Base-by-base conservation (phyloP, 2,329 filamentous ascomycete species). In the Fusarium mundagurra region DNA sequence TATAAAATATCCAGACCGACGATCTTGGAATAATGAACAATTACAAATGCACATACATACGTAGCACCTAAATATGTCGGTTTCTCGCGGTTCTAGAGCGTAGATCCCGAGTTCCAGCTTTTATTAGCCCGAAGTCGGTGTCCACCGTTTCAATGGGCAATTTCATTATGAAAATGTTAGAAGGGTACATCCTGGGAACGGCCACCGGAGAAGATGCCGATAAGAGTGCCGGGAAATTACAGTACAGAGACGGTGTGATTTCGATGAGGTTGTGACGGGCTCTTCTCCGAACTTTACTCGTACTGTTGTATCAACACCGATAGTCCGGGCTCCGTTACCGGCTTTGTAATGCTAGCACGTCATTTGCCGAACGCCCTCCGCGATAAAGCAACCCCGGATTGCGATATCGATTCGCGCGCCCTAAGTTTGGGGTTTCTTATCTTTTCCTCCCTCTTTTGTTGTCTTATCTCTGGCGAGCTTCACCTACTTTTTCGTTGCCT, bases 311-410 rank as follows among this genome's bases (percentile, higher is more conserved):
- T 73, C 34, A 59, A 31, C 59, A 54, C 74, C 76, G 74, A 78
- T 73, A 74, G 55, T 50, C 66, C 67, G 66, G 58, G 14, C 69
- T 74, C 77, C 77, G 77, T 70, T 77, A 78, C 74, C 77, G 76
- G 75, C 77, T 79, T 75, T 66, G 75, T 79, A 75, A 79, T 79
- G 61, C 72, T 55, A 79, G 77, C 77, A 79, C 77, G 77, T 75
- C 77, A 79, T 79, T 79, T 77, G 76, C 69, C 67, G 58, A 64
- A 36, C 55, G 53, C 67, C 59, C 67, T 76, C 73, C 64, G 74
- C 69, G 75, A 71, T 47, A 74, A 60, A 60, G 39, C 66, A 36
- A 78, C 77, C 76, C 77, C 73, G 67, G 77, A 74, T 76, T 78
- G 64, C 65, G 74, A 75, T 78, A 73, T 69, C 64, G 48, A 61